These are phyloP conservation scores for Linum tenue DNA, from an alignment of 345 rosid genomes.

Conservation along the genomic window DNA sequence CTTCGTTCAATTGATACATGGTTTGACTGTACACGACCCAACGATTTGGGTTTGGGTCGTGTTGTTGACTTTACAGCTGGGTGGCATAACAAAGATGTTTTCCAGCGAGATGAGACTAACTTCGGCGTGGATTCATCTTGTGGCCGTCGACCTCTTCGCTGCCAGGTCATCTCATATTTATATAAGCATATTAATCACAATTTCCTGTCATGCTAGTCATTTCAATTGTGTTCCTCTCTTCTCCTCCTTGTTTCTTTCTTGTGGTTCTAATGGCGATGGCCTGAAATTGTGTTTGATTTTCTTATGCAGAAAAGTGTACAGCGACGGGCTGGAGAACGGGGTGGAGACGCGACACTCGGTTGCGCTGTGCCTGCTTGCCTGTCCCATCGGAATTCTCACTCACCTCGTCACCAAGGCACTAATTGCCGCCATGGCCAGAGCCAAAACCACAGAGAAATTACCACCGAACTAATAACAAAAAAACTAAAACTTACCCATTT, in stretches of 20 bases:
- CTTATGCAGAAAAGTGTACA: conserved; percentile 67
- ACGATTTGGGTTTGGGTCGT: too few relatives aligned
- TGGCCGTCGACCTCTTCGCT: conserved; percentile 80
- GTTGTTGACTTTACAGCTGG: conserved; percentile 29
- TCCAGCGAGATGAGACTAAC: conserved; percentile 73
- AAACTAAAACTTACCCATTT: too few relatives aligned
- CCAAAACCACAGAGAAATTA: too few relatives aligned
- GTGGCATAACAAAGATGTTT: conserved; percentile 86
- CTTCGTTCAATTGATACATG: too few relatives aligned
- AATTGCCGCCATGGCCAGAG: background rate
- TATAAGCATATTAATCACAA: too few relatives aligned
- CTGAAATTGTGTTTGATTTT: background rate
- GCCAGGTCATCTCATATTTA: conserved; percentile 43
- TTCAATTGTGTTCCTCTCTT: background rate
- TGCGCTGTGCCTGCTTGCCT: conserved; percentile 76
- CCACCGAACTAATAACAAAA: too few relatives aligned
- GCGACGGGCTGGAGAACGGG: conserved; percentile 61
- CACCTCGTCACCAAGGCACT: conserved; percentile 69
- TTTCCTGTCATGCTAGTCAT: too few relatives aligned
- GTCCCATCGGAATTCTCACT: conserved; percentile 66
- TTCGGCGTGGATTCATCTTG: conserved; percentile 94
- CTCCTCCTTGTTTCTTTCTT: background rate
- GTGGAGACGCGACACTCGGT: conserved; percentile 88
- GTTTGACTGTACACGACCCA: too few relatives aligned
- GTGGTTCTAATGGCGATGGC: conserved; percentile 6